Evolutionary conservation across 1,284 basidiomycete genomes (phyloP), one percentile per base, ranked within the genome.

Genomic region (Apiotrichum mycotoxinovorans): DNA sequence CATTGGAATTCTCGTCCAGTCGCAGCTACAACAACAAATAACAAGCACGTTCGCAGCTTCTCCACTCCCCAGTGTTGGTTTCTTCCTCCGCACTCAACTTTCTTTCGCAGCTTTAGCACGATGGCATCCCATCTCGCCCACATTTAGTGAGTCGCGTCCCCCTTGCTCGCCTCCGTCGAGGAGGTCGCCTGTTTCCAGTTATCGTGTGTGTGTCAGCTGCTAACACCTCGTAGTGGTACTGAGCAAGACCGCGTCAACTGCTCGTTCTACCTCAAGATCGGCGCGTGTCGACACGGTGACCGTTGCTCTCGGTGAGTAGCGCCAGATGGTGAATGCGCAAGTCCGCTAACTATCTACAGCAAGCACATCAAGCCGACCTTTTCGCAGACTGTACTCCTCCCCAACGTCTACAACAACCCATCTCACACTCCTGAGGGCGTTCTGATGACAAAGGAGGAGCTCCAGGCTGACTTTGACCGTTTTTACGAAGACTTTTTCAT

Each of bases 381-480:
- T 78, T 97, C 93, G 2, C 94, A 97, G 71, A 98, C 96, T 2
- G 93, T 99, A 42, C 83, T 98, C 23, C 83, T 98, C 20, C 91
- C 93, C n/a, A 99, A 99, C 71, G 93, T 98, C 50, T 99, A 98
- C 78, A 93, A 98, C 76, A 99, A 98, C 77, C 96, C 96, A 1
- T 88, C 89, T 1, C 91, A 40, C 84, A 92, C 69, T 86, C 90
- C 84, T 86, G 89, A 78, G 80, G 96, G 69, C 84, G 85, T 20
- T 85, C 88, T 69, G 84, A 88, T 74, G 74, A 66, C 65, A 23
- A 66, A 66, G 26, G 67, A 67, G 46, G 91, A 98, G 73, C 80
- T 98, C 8, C 92, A 97, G 78, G 87, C 89, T 65, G 90, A 94
- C 46, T 99, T 99, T 75, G 95, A 99, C 76, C 87, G 89, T 0